Evolutionary conservation across 306 rosid genomes (phyloP).

Genomic region (Adenanthera pavonina): DNA sequence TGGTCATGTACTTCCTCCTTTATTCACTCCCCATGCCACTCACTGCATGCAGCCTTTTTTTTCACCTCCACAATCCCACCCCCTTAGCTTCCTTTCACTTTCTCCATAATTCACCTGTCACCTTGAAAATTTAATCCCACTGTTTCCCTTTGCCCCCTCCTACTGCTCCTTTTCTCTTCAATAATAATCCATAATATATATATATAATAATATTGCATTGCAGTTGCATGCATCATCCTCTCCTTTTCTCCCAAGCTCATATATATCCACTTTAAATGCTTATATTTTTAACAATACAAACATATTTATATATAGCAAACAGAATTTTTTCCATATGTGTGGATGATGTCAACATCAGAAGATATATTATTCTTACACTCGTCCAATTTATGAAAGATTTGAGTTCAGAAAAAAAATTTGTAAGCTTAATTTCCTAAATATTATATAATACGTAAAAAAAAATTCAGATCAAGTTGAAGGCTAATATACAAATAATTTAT

Average conservation of each 20-base stretch:
- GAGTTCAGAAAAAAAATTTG: too few relatives aligned
- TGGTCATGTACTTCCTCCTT: constrained; percentile 37
- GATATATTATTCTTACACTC: too few relatives aligned
- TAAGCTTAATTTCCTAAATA: too few relatives aligned
- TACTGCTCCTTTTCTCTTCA: background rate
- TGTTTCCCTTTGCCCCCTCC: constrained; percentile 28
- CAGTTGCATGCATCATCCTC: background rate
- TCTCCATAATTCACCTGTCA: constrained; percentile 43
- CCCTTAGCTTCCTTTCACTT: background rate
- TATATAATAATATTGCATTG: too few relatives aligned
- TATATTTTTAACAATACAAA: background rate
- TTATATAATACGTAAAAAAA: too few relatives aligned
- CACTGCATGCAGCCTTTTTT: constrained; percentile 46
- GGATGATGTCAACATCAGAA: too few relatives aligned
- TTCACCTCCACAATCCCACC: constrained; percentile 1
- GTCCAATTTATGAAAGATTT: too few relatives aligned
- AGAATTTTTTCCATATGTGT: too few relatives aligned
- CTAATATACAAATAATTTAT: too few relatives aligned
- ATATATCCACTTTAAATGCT: background rate
- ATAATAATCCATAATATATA: background rate
- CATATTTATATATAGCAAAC: background rate
- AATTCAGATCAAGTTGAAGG: too few relatives aligned
- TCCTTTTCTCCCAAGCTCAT: background rate
- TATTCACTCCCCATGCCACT: constrained; percentile 43
- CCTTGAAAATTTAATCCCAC: constrained; percentile 38